These are phyloP conservation scores for Aspergillus floridensis DNA, from an alignment of 2,329 filamentous ascomycete genomes.

Conservation along the genomic window DNA sequence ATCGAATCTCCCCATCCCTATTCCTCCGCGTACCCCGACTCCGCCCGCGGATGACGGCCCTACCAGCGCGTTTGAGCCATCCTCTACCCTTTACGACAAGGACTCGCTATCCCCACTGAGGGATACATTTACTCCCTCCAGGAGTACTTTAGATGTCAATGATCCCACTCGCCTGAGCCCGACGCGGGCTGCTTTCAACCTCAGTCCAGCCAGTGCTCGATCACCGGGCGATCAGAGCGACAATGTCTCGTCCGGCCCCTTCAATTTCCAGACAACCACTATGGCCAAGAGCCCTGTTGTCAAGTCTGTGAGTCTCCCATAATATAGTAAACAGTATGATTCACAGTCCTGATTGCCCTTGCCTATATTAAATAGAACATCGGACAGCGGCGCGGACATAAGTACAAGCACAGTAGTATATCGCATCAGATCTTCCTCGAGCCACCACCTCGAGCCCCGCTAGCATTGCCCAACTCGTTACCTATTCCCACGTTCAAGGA, in stretches of 20 bases:
- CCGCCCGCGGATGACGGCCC: constrained; percentile 56
- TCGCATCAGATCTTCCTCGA: constrained; percentile 97
- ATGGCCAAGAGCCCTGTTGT: constrained; percentile 69
- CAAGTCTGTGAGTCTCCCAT: constrained; percentile 63
- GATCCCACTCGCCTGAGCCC: constrained; percentile 32
- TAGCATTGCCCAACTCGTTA: constrained; percentile 85
- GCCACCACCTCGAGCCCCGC: constrained; percentile 77
- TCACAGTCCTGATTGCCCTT: constrained; percentile 14
- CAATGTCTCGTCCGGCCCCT: constrained; percentile 57
- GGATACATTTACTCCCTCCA: constrained; percentile 35
- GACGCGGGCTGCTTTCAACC: constrained; percentile 36
- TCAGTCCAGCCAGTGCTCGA: constrained; percentile 30
- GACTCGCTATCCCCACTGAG: constrained; percentile 49
- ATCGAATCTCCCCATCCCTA: constrained; percentile 56
- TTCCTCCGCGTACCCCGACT: constrained; percentile 63
- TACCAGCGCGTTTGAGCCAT: constrained; percentile 21
- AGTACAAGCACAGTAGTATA: constrained; percentile 96
- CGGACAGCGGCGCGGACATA: constrained; percentile 88
- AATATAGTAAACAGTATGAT: background rate
- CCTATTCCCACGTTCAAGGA: constrained; percentile 87
- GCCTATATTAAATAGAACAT: constrained; percentile 61
- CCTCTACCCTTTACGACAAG: constrained; percentile 38
- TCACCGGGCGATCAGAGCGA: constrained; percentile 31
- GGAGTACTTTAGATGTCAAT: constrained; percentile 17
- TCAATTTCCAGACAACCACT: constrained; percentile 88